Percentiles rank a stretch among this genome's conserved stretches.
Evolutionary conservation across 2,329 filamentous ascomycete genomes (phyloP).

Genomic region (Epichloe coenophiala): DNA sequence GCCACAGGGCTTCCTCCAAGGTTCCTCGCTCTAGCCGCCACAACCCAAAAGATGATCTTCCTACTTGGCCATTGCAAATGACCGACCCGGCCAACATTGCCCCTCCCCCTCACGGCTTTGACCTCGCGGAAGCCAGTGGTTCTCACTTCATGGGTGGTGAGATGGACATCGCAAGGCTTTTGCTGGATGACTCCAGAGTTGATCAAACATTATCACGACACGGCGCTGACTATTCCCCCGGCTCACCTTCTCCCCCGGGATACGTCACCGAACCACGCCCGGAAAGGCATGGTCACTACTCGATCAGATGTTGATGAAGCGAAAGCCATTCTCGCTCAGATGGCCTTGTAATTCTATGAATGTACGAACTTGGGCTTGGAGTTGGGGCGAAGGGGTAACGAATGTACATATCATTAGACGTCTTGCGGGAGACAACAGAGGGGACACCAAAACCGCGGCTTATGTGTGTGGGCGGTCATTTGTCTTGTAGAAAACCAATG

Average conservation of each 20-base stretch:
- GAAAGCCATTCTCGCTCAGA: background rate
- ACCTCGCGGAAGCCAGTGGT: constrained; percentile 29
- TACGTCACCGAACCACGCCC: constrained; percentile 9
- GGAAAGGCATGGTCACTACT: constrained; percentile 7
- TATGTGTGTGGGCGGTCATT: no score
- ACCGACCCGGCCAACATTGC: constrained; percentile 17
- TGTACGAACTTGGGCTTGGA: background rate
- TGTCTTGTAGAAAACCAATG: no score
- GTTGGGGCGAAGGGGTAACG: no score
- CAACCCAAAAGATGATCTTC: constrained; percentile 33
- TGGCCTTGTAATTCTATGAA: background rate
- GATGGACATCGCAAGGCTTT: constrained; percentile 48
- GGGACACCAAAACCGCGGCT: no score
- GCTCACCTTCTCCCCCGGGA: constrained; percentile 12
- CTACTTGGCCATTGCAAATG: constrained; percentile 27
- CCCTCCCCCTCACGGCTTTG: constrained; percentile 20
- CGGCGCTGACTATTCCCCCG: constrained; percentile 13
- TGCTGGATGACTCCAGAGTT: constrained; percentile 38
- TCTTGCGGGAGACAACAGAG: no score
- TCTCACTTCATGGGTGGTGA: constrained; percentile 34
- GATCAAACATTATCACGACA: constrained; percentile 13
- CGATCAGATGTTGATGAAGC: constrained; percentile 8
- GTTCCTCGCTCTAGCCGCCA: constrained; percentile 26
- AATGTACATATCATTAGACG: no score
- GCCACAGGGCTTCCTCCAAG: constrained; percentile 23